phyloP scores from a whole-genome alignment of 805 yeast species.

The Millerago galiae region DNA sequence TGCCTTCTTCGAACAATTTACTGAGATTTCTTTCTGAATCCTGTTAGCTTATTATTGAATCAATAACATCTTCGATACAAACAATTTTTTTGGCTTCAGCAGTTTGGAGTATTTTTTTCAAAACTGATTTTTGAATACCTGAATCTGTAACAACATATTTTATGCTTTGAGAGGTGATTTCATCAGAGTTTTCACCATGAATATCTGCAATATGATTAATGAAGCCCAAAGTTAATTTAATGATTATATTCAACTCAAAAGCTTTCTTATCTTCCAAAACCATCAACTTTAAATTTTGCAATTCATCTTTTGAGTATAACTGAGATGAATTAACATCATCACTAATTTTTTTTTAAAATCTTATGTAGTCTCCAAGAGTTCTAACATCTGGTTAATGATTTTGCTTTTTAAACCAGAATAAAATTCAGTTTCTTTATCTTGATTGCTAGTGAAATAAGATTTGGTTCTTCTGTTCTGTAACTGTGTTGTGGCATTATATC shows the following conservation, averaged over 20 bases:
- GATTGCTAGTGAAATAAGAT: background rate
- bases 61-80: background rate
- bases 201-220: no score
- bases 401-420: background rate
- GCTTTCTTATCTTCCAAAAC: background rate
- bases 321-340: background rate
- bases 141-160: background rate
- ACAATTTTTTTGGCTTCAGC: background rate
- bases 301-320: no score
- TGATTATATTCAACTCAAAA: background rate
- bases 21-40: background rate
- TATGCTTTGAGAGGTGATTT: background rate
- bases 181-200: background rate
- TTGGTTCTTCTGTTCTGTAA: background rate
- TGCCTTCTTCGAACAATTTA: background rate
- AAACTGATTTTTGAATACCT: background rate
- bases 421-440: background rate
- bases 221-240: background rate
- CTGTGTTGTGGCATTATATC: background rate
- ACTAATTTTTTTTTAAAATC: no score
- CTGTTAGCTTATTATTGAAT: background rate
- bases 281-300: background rate
- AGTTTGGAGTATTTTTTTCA: background rate
- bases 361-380: background rate
- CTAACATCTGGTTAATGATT: background rate